Base-by-base conservation (phyloP, 306 rosid species). In the Vigna unguiculata region DNA sequence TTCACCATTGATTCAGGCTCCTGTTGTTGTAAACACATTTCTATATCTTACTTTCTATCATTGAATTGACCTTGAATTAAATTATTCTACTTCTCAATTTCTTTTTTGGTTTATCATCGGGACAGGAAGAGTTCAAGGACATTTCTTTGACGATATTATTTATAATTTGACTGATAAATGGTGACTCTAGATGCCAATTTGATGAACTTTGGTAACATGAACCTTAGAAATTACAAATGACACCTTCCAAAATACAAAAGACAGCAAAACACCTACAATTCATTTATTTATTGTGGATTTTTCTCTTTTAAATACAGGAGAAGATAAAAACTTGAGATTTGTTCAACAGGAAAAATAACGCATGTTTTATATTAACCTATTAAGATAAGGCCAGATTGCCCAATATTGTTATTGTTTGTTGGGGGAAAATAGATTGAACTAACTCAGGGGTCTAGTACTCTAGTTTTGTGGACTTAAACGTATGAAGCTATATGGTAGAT, bases 1-100 rank as follows among this genome's bases (percentile, higher is more conserved):
- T 69, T 80, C 83, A 34, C 97, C 98, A 10, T 76, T 95, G 84
- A 80, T 90, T 46, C 87, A 79, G 72, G 90, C 92, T 83, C 98
- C 98, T 61, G 85, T 90, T 46, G 82, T 90, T 81, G 98, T 95
- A 95, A 72, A 72, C 59, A 15, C 30, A 9, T 64, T 77, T 46
- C 48, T 64, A 68, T 67, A 14, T 75, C 74, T 85, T 21, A 15
- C 66, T 13, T 84, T 78, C 28, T 67, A 59, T 71, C 52, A 65
- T 46, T 69, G 19, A 47, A 75, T 75, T 68, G 10, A 75, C 34
- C 49, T 67, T 32, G 61, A 75, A 77, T 65, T 83, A n/a, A 75
- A 75, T 65, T 83, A n/a, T 68, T 86, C 71, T 81, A 14, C 41
- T 73, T 22, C 24, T 65, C 30, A 32, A 6, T 43, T 71, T 41